Evolutionary conservation across 257 asterid species (phyloP), one percentile per base, ranked within the genome.

Genomic region (Gentiana straminea): DNA sequence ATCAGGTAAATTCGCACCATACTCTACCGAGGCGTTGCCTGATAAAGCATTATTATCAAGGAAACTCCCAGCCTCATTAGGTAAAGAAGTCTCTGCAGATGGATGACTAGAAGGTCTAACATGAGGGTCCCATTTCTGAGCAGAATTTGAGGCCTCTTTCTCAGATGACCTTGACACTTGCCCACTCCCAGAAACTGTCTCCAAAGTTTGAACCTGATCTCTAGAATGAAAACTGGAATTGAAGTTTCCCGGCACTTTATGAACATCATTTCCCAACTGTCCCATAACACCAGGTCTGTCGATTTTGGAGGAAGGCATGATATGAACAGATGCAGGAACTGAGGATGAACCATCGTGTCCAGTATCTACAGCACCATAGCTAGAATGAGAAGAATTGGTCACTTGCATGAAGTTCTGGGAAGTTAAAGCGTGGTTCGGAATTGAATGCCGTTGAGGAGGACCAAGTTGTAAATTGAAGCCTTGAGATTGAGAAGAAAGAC

Each of bases 401-500:
- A 54, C 41, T 60, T 68, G 79, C 70, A 74, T 69, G 63, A 70
- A 68, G 69, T 74, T 75, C 52, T 65, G 85, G 55, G 76, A 70
- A 63, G 86, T 55, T 49, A 65, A 62, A 66, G 81, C 55, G 57
- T 63, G 84, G 50, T 63, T 79, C 37, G 76, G 72, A 61, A 62
- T 56, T 55, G 81, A 80, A 60, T 63, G 51, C 39, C 74, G 59
- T 51, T 78, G 91, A 57, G 98, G 96, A 60, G 95, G 98, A 63
- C 95, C 96, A 70, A 90, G 95, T 65, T 86, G 94, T 56, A 90
- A 71, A 62, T 89, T 93, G 73, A 82, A 90, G 67, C 96, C 98
- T 75, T 84, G 90, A 57, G 94, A 79, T 43, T 70, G 65, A 64
- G 74, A 71, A 65, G 87, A 81, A 38, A 77, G 90, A 71, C 73